Percentiles rank a stretch among this genome's conserved stretches.
Evolutionary conservation across 129 eudicot genomes (phyloP).

Genomic region (Logfia minima): DNA sequence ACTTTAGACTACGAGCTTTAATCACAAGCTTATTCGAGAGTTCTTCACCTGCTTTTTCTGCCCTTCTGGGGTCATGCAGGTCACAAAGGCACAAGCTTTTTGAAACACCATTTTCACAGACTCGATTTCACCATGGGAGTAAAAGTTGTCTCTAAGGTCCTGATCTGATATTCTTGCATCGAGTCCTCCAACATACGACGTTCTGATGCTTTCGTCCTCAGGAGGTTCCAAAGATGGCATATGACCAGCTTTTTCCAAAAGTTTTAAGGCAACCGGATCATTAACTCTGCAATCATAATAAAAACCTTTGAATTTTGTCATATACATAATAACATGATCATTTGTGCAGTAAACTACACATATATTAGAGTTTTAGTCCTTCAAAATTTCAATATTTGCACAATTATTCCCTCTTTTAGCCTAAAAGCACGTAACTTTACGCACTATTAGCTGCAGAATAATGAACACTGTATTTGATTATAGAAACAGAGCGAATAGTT

Average conservation of each 20-base stretch:
- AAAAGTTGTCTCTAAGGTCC: conserved; percentile 63
- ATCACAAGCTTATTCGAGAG: too few species aligned
- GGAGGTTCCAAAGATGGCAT: conserved; percentile 92
- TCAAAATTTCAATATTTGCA: too few species aligned
- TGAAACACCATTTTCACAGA: conserved; percentile 75
- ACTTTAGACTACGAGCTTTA: too few species aligned
- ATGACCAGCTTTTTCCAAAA: conserved; percentile 89
- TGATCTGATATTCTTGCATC: conserved; percentile 66
- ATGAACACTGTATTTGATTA: too few species aligned
- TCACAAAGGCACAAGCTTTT: conserved; percentile 85
- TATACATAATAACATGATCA: too few species aligned
- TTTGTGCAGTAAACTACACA: too few species aligned
- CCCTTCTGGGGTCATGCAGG: conserved; percentile 91
- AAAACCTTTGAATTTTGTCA: neutral
- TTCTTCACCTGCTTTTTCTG: conserved; percentile 30
- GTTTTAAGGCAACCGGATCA: conserved; percentile 93
- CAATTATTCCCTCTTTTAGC: too few species aligned
- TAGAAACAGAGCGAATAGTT: neutral
- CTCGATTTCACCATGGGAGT: conserved; percentile 78
- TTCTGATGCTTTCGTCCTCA: conserved; percentile 69
- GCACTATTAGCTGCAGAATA: too few species aligned
- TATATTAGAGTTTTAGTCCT: too few species aligned
- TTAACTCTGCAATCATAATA: conserved; percentile 56
- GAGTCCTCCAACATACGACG: conserved; percentile 71
- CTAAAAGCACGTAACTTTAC: too few species aligned